Conservation (phyloP, 2,329 filamentous ascomycete genomes). For the Exophiala alcalophila region DNA sequence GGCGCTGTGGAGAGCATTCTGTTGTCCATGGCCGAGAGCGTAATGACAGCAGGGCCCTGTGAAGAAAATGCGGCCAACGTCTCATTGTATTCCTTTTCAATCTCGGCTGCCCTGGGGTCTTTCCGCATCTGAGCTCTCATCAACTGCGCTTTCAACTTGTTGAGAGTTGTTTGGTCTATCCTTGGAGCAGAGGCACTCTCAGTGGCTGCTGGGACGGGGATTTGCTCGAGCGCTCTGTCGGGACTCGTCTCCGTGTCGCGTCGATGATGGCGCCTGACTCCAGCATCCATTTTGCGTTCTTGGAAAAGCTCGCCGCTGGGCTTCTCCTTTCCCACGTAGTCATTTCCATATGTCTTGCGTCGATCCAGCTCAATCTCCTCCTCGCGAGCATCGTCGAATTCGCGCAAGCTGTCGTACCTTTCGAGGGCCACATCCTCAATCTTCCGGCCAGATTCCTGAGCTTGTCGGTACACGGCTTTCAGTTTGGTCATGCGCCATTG, state of each 20-base stretch:
- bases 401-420: conserved; percentile 73
- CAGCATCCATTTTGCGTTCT: conserved; percentile 65
- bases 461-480: conserved; percentile 75
- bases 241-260: conserved; percentile 31
- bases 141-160: conserved; percentile 86
- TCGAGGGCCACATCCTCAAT: conserved; percentile 82
- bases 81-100: conserved; percentile 80
- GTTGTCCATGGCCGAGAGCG: conserved; percentile 84
- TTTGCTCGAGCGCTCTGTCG: conserved; percentile 37
- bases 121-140: conserved; percentile 91
- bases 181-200: conserved; percentile 9
- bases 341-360: conserved; percentile 75
- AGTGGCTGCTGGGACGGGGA: conserved; percentile 33
- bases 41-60: conserved; percentile 66
- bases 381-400: conserved; percentile 90
- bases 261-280: conserved; percentile 40
- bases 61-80: conserved; percentile 63
- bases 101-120: conserved; percentile 67
- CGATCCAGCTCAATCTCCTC: conserved; percentile 89
- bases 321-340: conserved; percentile 79
- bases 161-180: conserved; percentile 65
- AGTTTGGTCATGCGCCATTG: conserved; percentile 97
- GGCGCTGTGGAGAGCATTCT: conserved; percentile 77
- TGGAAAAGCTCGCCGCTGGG: conserved; percentile 83
- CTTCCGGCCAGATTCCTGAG: conserved; percentile 67